phyloP scores from a whole-genome alignment of 2,329 filamentous ascomycete species.

The Fusarium ambrosium region DNA sequence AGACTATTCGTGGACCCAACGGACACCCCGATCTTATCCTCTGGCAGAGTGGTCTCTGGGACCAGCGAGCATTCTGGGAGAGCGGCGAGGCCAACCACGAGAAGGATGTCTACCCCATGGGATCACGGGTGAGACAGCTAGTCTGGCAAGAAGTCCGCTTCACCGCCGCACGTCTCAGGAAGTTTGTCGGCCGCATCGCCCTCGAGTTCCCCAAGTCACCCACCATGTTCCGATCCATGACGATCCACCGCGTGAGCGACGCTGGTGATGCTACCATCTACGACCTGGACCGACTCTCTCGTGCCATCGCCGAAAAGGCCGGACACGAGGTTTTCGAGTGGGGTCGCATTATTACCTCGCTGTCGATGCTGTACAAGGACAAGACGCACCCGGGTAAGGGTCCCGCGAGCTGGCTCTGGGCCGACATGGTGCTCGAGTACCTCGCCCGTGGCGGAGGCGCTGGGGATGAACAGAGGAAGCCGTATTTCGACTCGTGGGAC shows the following conservation, averaged over 20 bases:
- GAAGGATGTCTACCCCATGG: conserved; percentile 32
- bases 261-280: conserved; percentile 31
- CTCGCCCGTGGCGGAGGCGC: conserved; percentile 26
- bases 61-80: conserved; percentile 40
- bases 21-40: conserved; percentile 34
- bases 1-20: conserved; percentile 31
- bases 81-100: conserved; percentile 35
- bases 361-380: conserved; percentile 42
- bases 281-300: conserved; percentile 32
- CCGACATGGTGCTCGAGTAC: conserved; percentile 39
- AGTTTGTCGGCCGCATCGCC: conserved; percentile 24
- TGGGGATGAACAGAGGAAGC: conserved; percentile 25
- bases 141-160: conserved; percentile 40
- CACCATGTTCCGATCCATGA: conserved; percentile 35
- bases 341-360: conserved; percentile 31
- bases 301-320: conserved; percentile 34
- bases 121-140: conserved; percentile 26
- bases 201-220: conserved; percentile 26
- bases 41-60: conserved; percentile 41
- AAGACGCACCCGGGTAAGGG: conserved; percentile 37
- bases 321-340: conserved; percentile 39
- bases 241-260: conserved; percentile 33
- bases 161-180: conserved; percentile 25
- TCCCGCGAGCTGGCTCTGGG: conserved; percentile 41
- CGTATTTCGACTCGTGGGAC: conserved; percentile 38